These are phyloP conservation scores for Mortierella sp. DNA, from an alignment of 371 early-diverging fungal species.

Conservation along the genomic window DNA sequence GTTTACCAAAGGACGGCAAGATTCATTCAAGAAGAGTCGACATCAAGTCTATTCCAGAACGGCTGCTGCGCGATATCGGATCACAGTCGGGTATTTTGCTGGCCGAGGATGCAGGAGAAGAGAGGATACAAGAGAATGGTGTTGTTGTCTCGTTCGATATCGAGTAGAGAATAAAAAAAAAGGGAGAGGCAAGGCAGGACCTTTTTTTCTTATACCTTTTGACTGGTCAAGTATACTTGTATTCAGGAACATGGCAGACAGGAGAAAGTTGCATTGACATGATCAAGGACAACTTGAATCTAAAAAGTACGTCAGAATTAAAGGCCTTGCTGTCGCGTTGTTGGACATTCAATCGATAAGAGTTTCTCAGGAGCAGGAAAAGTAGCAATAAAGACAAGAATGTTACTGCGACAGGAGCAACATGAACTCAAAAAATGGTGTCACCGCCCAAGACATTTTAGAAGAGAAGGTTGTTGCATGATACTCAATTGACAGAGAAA, in stretches of 20 bases:
- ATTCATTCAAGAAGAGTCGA: constrained; percentile 48
- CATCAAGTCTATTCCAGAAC: constrained; percentile 40
- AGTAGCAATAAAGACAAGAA: too few relatives aligned
- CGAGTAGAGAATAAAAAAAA: constrained; percentile 20
- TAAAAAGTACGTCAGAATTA: too few relatives aligned
- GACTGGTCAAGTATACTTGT: background rate
- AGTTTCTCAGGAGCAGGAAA: too few relatives aligned
- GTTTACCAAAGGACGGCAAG: constrained; percentile 50
- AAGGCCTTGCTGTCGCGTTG: too few relatives aligned
- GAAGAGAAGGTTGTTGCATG: too few relatives aligned
- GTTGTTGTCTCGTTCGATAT: constrained; percentile 40
- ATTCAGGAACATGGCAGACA: background rate
- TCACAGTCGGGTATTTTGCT: constrained; percentile 33
- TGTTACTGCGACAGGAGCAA: too few relatives aligned
- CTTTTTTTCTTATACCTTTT: background rate
- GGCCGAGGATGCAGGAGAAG: constrained; percentile 27
- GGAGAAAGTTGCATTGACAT: background rate
- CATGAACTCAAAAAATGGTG: too few relatives aligned
- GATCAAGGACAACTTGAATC: background rate
- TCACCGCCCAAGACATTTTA: too few relatives aligned
- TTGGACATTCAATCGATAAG: too few relatives aligned
- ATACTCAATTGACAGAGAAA: too few relatives aligned
- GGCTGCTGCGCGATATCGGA: constrained; percentile 27
- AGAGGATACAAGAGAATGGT: constrained; percentile 30
- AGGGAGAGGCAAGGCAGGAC: too few relatives aligned